These are phyloP conservation scores for Nymphaea colorata DNA, from an alignment of 164 flowering plant species.

Conservation along the genomic window DNA sequence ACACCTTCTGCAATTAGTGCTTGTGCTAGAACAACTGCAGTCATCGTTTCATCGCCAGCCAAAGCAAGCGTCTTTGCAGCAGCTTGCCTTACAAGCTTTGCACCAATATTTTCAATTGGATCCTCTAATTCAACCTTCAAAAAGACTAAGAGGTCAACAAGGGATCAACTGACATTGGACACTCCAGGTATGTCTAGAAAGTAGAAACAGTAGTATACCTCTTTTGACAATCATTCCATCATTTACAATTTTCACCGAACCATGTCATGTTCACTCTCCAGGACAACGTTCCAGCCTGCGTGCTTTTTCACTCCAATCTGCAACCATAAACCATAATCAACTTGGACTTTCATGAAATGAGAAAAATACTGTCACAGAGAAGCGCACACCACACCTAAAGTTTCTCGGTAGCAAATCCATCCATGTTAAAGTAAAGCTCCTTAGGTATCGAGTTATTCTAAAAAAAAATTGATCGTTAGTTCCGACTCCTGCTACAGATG, in stretches of 20 bases:
- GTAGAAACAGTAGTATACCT: constrained; percentile 18
- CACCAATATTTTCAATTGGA: constrained; percentile 97
- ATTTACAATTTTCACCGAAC: constrained; percentile 91
- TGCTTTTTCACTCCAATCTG: constrained; percentile 95
- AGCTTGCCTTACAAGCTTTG: constrained; percentile 93
- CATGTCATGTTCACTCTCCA: constrained; percentile 81
- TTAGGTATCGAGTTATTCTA: constrained; percentile 70
- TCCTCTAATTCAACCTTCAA: constrained; percentile 89
- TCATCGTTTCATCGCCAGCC: constrained; percentile 99
- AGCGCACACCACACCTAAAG: constrained; percentile 37
- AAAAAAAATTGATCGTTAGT: constrained; percentile 13
- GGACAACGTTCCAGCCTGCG: constrained; percentile 94
- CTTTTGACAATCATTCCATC: constrained; percentile 97
- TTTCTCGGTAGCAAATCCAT: constrained; percentile 79
- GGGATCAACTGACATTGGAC: too few species aligned
- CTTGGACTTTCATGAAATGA: not conserved
- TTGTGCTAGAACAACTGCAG: constrained; percentile 99
- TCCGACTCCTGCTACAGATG: constrained; percentile 27
- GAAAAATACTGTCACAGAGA: not conserved
- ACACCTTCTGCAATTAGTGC: constrained; percentile 96
- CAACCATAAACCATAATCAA: constrained; percentile 1
- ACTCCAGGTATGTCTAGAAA: too few species aligned
- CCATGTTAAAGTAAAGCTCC: constrained; percentile 90
- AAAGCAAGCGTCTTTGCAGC: constrained; percentile 97
- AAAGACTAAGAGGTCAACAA: not conserved